A percentile compares a stretch with the other conserved stretches of the same genome.
Conservation (phyloP, 129 eudicot species). For the Helichrysum umbraculigerum region DNA sequence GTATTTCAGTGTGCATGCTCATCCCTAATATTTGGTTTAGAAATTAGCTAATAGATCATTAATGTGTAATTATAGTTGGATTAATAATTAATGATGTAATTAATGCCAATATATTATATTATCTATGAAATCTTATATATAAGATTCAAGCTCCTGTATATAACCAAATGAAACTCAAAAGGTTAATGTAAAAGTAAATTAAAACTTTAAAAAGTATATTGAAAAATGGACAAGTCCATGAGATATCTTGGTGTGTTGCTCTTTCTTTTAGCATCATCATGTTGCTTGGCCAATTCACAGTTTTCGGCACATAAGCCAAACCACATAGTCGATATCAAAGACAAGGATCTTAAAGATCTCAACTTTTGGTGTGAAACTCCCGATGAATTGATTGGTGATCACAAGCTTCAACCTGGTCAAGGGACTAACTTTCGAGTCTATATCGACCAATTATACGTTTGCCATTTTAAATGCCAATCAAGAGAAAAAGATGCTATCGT, state of each 20-base stretch:
- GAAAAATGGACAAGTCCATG: conserved; percentile 18
- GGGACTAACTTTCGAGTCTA: not conserved
- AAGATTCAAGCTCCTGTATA: not conserved
- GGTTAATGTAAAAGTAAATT: not conserved
- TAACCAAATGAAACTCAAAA: not conserved
- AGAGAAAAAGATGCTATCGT: not conserved
- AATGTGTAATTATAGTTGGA: not conserved
- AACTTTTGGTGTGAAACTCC: not conserved
- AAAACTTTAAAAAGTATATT: too few species aligned
- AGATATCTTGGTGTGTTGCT: conserved; percentile 15
- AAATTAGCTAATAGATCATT: too few species aligned
- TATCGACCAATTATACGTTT: not conserved
- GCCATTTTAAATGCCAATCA: conserved; percentile 10
- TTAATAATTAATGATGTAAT: not conserved
- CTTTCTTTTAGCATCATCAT: not conserved
- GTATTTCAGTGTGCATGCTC: too few species aligned
- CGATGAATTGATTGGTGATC: not conserved
- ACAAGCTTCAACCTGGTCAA: conserved; percentile 16
- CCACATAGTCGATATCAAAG: not conserved
- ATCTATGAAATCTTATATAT: too few species aligned
- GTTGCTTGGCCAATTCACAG: not conserved
- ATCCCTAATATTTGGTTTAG: too few species aligned
- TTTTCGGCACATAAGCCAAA: not conserved
- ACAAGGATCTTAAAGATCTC: conserved; percentile 14
- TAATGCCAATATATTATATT: not conserved